Evolutionary conservation across 2,329 filamentous ascomycete species (phyloP).

Genomic region (Magnaporthiopsis poae): DNA sequence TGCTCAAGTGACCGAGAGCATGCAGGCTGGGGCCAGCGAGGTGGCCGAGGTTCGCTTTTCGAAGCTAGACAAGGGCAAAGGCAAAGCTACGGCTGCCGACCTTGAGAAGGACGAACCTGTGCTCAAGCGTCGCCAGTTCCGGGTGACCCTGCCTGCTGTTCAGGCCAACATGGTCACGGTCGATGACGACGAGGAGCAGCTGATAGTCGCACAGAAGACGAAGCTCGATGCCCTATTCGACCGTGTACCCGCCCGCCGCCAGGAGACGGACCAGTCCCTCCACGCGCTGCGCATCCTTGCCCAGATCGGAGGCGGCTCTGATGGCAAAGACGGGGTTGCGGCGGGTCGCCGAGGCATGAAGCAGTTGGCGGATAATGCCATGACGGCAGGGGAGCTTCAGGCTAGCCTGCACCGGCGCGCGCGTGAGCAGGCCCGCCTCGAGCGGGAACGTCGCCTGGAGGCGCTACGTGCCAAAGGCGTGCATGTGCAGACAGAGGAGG

Average conservation of each 20-base stretch:
- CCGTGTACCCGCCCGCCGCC: slow-evolving; percentile 51
- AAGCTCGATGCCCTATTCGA: slow-evolving; percentile 59
- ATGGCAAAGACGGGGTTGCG: slow-evolving; percentile 37
- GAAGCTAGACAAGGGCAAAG: slow-evolving; percentile 49
- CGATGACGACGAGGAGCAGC: slow-evolving; percentile 42
- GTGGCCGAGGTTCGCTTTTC: not conserved
- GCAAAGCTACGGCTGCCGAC: slow-evolving; percentile 34
- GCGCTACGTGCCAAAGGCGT: slow-evolving; percentile 71
- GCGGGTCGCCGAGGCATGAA: slow-evolving; percentile 30
- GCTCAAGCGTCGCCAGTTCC: slow-evolving; percentile 34
- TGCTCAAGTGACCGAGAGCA: not conserved
- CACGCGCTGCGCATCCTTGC: slow-evolving; percentile 64
- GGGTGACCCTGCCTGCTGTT: slow-evolving; percentile 36
- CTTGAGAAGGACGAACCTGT: slow-evolving; percentile 17
- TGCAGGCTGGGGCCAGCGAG: not conserved
- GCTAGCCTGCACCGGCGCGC: slow-evolving; percentile 55
- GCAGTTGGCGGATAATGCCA: slow-evolving; percentile 28
- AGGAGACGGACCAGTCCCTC: slow-evolving; percentile 54
- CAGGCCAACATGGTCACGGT: slow-evolving; percentile 28
- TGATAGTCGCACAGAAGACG: slow-evolving; percentile 39
- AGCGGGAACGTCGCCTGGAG: slow-evolving; percentile 68
- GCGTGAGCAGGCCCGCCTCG: slow-evolving; percentile 66
- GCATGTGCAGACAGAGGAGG: slow-evolving; percentile 72
- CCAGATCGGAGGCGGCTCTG: slow-evolving; percentile 50
- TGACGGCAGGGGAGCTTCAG: slow-evolving; percentile 45